A percentile compares a stretch with the other conserved stretches of the same genome.
Conservation (phyloP, 495 filamentous ascomycete genomes). For the Sphaerosporella brunnea region DNA sequence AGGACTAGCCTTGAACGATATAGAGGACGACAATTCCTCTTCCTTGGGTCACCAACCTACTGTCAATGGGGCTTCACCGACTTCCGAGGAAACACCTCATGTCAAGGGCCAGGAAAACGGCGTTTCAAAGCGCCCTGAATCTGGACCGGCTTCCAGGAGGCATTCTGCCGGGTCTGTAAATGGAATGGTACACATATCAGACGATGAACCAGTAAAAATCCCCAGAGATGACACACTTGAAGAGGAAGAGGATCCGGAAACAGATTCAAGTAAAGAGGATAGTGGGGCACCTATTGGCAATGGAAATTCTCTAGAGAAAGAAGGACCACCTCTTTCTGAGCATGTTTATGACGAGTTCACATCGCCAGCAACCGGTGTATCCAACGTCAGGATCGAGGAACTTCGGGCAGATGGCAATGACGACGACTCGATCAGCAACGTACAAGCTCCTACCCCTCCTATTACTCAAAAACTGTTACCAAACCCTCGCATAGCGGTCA, state of each 20-base stretch:
- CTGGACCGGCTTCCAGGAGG: not conserved
- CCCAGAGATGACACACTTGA: conserved; percentile 10
- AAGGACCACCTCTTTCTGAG: conserved; percentile 2
- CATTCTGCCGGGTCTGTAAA: not conserved
- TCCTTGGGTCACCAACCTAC: not conserved
- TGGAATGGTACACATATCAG: conserved; percentile 2
- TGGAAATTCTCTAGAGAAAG: not conserved
- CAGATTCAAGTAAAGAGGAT: conserved; percentile 7
- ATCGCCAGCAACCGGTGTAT: conserved; percentile 15
- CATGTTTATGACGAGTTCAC: conserved; percentile 9
- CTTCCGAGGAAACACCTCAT: not conserved
- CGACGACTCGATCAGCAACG: conserved; percentile 17
- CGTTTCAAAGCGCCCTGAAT: not conserved
- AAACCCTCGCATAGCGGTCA: conserved; percentile 15
- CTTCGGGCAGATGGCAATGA: conserved; percentile 15
- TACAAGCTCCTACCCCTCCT: conserved; percentile 8
- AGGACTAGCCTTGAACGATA: not conserved
- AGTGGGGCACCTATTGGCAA: conserved; percentile 4
- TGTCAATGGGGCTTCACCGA: not conserved
- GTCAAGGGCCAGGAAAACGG: not conserved
- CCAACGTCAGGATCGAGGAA: conserved; percentile 23
- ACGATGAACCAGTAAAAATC: conserved; percentile 3
- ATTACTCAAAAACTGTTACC: conserved; percentile 10
- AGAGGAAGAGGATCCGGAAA: conserved; percentile 9
- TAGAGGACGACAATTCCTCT: not conserved